These are phyloP conservation scores for Monilinia aucupariae DNA, from an alignment of 2,329 filamentous ascomycete species.

Conservation along the genomic window DNA sequence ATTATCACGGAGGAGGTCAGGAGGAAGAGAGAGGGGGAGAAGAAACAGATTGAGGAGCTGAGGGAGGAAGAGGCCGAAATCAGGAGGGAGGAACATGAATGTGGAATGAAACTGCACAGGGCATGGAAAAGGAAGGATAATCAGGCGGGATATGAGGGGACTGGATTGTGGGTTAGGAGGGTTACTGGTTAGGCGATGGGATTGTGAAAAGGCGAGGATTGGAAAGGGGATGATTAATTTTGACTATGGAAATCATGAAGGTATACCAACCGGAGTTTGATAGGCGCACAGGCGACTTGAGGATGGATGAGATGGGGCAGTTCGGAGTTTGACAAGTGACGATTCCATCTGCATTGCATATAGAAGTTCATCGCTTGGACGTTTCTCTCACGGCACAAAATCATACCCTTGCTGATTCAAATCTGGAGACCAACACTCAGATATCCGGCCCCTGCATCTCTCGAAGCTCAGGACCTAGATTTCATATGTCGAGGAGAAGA, in stretches of 20 bases:
- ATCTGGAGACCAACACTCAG: not conserved
- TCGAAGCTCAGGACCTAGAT: no score
- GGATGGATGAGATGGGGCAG: not conserved
- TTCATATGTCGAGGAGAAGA: not conserved
- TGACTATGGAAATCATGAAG: not conserved
- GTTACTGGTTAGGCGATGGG: slow-evolving; percentile 52
- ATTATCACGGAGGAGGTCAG: slow-evolving; percentile 60
- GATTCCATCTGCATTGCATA: not conserved
- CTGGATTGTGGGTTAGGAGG: slow-evolving; percentile 71
- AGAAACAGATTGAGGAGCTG: slow-evolving; percentile 60
- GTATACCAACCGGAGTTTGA: not conserved
- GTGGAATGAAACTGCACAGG: slow-evolving; percentile 68
- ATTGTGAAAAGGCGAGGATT: not conserved
- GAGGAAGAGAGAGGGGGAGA: slow-evolving; percentile 51
- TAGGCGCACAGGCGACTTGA: not conserved
- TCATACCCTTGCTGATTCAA: not conserved
- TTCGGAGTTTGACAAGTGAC: not conserved
- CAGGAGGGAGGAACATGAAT: slow-evolving; percentile 69
- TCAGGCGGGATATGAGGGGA: slow-evolving; percentile 58
- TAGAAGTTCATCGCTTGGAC: not conserved
- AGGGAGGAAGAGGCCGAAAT: slow-evolving; percentile 66
- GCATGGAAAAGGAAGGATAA: slow-evolving; percentile 71
- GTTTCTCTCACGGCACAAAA: not conserved
- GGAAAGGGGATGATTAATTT: not conserved
- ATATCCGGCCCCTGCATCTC: not conserved